Base-by-base conservation (phyloP, 805 yeast species). In the Cyberlindnera japonica region DNA sequence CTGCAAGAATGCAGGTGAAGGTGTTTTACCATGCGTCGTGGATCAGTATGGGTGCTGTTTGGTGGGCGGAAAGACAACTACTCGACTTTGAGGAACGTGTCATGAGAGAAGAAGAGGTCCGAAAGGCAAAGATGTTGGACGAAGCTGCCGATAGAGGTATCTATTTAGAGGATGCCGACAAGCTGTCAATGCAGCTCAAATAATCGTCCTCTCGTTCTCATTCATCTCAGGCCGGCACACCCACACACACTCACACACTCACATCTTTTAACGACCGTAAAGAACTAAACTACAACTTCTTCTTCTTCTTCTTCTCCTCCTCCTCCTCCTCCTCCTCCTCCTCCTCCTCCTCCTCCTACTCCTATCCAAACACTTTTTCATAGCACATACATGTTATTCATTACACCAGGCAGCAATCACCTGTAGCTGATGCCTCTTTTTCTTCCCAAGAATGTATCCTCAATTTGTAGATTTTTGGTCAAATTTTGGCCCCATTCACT, bases 101-200 rank as follows among this genome's bases (percentile, higher is more conserved):
- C 24, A 63, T 59, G 43, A 51, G 43, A 8, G 61, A 61, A 16
- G 69, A 69, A 41, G 42, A 52, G 30, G 44, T 43, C n/a, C 59
- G 68, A 48, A 59, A 71, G 44, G 55, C 54, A 26, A 59, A 52
- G 33, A 51, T 67, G 18, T 39, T 69, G 29, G 68, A 68, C 42
- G 69, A 67, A 27, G 74, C 73, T 20, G 74, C 74, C 11, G 73
- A 69, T 21, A 58, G 68, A 40, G 75, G 74, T 3, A 55, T 67
- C 14, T 68, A 64, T 35, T 41, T 68, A 29, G 72, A 68, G 38
- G 71, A 66, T 30, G 32, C 29, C n/a, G 14, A 41, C 22, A 40
- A 33, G 10, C 49, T 44, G 24, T 29, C 26, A 18, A 50, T 50
- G 10, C 30, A 37, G 12, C 45, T 37, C 26, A 46, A 20, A 29